Conservation (phyloP, 2,329 filamentous ascomycete genomes). For the Aspergillus viridinutans region DNA sequence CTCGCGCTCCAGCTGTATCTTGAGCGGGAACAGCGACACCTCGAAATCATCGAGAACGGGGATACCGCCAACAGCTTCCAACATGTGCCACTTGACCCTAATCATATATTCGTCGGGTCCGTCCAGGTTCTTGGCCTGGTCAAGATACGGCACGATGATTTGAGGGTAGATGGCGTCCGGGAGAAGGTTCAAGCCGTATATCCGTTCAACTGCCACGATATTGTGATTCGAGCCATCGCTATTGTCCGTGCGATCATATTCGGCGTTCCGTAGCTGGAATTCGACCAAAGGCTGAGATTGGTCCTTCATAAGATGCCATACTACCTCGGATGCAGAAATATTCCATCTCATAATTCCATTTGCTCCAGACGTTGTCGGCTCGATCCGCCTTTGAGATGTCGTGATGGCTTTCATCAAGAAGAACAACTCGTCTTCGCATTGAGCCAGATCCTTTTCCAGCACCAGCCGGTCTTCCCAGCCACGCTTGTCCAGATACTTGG, state of each 20-base stretch:
- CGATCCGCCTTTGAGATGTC: conserved; percentile 81
- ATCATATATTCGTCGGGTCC: conserved; percentile 76
- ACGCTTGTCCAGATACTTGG: conserved; percentile 76
- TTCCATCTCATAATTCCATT: conserved; percentile 85
- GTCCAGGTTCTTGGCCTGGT: conserved; percentile 56
- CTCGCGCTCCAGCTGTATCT: conserved; percentile 88
- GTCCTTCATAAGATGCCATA: conserved; percentile 92
- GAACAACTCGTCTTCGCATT: conserved; percentile 94
- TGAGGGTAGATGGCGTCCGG: conserved; percentile 90
- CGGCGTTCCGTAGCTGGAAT: conserved; percentile 83
- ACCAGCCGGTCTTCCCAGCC: conserved; percentile 87
- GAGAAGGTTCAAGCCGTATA: conserved; percentile 85
- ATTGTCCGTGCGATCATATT: conserved; percentile 94
- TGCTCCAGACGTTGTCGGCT: conserved; percentile 61
- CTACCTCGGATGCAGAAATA: conserved; percentile 89
- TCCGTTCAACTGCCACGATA: conserved; percentile 77
- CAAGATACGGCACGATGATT: conserved; percentile 87
- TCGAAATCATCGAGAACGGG: conserved; percentile 97
- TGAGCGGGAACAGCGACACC: conserved; percentile 86
- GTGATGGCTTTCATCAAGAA: conserved; percentile 99
- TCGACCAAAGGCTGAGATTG: conserved; percentile 85
- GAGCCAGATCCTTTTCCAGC: conserved; percentile 83
- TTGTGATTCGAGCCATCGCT: conserved; percentile 96
- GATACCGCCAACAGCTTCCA: conserved; percentile 96
- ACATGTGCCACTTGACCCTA: conserved; percentile 93